A percentile compares a stretch with the other conserved stretches of the same genome.
These are phyloP conservation scores for Fraxinus americana DNA, from an alignment of 257 asterid species.

Conservation along the genomic window DNA sequence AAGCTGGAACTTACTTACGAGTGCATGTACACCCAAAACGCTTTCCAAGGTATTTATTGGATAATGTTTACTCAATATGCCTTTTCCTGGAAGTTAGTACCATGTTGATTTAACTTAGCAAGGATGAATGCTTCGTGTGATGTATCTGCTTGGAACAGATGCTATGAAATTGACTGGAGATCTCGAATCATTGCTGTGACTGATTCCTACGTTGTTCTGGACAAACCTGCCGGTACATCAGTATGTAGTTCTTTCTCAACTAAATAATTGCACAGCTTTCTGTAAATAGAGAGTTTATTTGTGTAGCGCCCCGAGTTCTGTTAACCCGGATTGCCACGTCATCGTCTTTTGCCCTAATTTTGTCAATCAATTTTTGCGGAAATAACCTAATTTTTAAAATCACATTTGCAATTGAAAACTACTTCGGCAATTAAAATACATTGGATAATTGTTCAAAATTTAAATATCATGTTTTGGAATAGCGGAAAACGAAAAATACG, in stretches of 20 bases:
- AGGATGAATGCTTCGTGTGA: background rate
- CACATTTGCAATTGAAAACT: too few relatives aligned
- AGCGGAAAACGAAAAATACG: too few relatives aligned
- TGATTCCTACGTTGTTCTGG: conserved; percentile 72
- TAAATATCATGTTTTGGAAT: too few relatives aligned
- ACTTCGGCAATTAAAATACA: too few relatives aligned
- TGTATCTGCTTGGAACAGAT: conserved; percentile 49
- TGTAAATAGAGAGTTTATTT: conserved; percentile 14
- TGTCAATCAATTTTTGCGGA: too few relatives aligned
- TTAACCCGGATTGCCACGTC: too few relatives aligned
- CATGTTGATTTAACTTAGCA: background rate
- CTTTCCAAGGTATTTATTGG: conserved; percentile 70
- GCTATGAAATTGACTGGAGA: conserved; percentile 93
- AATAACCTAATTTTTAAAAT: too few relatives aligned
- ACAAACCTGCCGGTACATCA: conserved; percentile 98
- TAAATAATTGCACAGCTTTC: background rate
- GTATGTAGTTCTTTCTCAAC: conserved; percentile 53
- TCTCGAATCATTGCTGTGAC: conserved; percentile 82
- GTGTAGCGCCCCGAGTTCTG: too few relatives aligned
- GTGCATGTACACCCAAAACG: conserved; percentile 98
- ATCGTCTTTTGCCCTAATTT: too few relatives aligned
- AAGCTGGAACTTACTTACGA: conserved; percentile 87
- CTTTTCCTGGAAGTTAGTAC: conserved; percentile 5
- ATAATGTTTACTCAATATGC: background rate
- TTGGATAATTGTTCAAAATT: too few relatives aligned